Conservation (phyloP, 2,329 filamentous ascomycete species). For the Fusarium bulbicola region DNA sequence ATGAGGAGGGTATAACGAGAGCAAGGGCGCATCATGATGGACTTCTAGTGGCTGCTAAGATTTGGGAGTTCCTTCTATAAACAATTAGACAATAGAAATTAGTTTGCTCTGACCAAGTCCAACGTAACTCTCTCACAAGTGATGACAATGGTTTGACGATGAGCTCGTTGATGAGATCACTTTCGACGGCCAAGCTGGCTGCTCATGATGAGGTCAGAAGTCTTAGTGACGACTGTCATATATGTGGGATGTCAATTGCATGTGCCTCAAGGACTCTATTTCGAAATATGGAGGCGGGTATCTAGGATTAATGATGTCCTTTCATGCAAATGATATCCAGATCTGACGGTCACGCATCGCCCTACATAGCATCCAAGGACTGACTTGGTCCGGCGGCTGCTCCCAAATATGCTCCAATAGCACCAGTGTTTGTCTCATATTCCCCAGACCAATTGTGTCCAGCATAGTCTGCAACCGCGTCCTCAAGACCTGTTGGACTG, state of each 20-base stretch:
- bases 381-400: conserved; percentile 41
- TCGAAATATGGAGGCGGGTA: conserved; percentile 15
- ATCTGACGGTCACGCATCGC: conserved; percentile 58
- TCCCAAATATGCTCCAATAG: conserved; percentile 56
- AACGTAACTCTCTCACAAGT: neutral
- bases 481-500: conserved; percentile 49
- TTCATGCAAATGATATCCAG: conserved; percentile 59
- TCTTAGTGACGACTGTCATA: neutral
- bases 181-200: neutral
- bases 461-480: conserved; percentile 48
- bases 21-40: conserved; percentile 43
- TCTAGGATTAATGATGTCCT: conserved; percentile 5
- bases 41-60: conserved; percentile 37
- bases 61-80: conserved; percentile 41
- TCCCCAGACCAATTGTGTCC: conserved; percentile 53
- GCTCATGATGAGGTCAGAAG: neutral
- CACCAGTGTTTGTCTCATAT: conserved; percentile 54
- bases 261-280: conserved; percentile 15
- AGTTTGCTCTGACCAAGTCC: accelerated
- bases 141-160: neutral
- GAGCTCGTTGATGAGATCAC: neutral
- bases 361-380: conserved; percentile 55
- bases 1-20: conserved; percentile 41
- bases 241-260: neutral
- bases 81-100: neutral